phyloP scores from a whole-genome alignment of 306 rosid genomes.

The Casuarina cunninghamiana region DNA sequence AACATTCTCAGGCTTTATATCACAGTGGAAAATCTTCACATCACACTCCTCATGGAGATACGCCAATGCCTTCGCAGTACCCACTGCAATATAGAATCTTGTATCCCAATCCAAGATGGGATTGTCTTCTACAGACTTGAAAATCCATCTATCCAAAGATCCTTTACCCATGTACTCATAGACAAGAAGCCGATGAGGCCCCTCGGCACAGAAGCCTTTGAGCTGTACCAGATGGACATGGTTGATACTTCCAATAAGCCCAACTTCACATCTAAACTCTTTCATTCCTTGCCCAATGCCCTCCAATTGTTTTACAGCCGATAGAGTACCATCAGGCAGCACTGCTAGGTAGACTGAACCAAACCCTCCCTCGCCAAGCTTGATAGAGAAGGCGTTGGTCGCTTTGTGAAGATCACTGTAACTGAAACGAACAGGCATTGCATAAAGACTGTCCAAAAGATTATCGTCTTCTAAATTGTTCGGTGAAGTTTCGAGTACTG shows the following conservation, averaged over 20 bases:
- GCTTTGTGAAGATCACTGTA: slow-evolving; percentile 34
- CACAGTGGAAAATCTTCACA: slow-evolving; percentile 46
- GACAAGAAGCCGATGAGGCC: slow-evolving; percentile 52
- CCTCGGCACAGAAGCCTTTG: slow-evolving; percentile 62
- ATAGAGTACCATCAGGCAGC: slow-evolving; percentile 28
- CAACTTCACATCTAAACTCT: slow-evolving; percentile 41
- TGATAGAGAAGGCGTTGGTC: slow-evolving; percentile 36
- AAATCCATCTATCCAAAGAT: slow-evolving; percentile 69
- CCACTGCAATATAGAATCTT: slow-evolving; percentile 40
- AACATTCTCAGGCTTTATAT: slow-evolving; percentile 45
- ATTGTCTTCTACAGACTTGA: slow-evolving; percentile 18
- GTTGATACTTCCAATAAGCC: slow-evolving; percentile 34
- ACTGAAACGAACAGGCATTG: slow-evolving; percentile 38
- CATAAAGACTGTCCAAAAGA: slow-evolving; percentile 34
- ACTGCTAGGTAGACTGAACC: slow-evolving; percentile 43
- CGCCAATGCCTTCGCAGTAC: slow-evolving; percentile 40
- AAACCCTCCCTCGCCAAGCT: slow-evolving; percentile 43
- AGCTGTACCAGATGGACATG: slow-evolving; percentile 36
- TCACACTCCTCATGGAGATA: slow-evolving; percentile 49
- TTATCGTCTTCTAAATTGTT: slow-evolving; percentile 35
- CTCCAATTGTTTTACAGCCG: slow-evolving; percentile 45
- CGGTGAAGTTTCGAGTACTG: slow-evolving; percentile 21
- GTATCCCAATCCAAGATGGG: slow-evolving; percentile 33
- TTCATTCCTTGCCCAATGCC: slow-evolving; percentile 33
- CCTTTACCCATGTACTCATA: slow-evolving; percentile 78